phyloP scores from a whole-genome alignment of 2,329 filamentous ascomycete species.

The Leptodontidium sp. region DNA sequence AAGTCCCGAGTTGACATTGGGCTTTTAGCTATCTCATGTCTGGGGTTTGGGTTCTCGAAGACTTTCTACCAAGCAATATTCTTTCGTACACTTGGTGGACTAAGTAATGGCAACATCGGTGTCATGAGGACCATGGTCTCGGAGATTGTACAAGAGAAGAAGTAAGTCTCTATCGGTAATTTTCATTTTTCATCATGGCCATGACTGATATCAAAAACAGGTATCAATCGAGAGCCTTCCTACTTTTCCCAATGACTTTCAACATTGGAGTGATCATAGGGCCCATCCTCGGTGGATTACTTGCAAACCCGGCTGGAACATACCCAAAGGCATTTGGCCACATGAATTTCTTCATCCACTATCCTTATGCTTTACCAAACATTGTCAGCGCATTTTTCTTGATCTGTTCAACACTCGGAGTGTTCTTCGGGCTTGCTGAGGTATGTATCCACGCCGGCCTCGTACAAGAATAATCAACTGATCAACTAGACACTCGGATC shows the following conservation, averaged over 20 bases:
- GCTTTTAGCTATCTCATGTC: conserved; percentile 56
- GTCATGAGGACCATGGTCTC: conserved; percentile 78
- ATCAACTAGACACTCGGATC: conserved; percentile 47
- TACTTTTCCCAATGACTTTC: conserved; percentile 68
- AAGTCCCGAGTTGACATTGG: neutral
- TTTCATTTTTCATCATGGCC: neutral
- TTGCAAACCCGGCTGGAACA: conserved; percentile 52
- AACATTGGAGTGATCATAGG: conserved; percentile 57
- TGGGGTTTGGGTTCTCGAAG: conserved; percentile 73
- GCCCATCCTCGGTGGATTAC: conserved; percentile 48
- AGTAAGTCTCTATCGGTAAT: conserved; percentile 48
- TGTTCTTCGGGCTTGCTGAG: conserved; percentile 46
- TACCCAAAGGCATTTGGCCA: conserved; percentile 49
- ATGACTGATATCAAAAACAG: conserved; percentile 48
- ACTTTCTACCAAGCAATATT: conserved; percentile 76
- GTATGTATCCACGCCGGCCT: neutral
- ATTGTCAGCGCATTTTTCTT: conserved; percentile 47
- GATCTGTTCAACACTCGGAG: conserved; percentile 43
- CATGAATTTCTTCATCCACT: conserved; percentile 50
- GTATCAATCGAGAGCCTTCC: conserved; percentile 66
- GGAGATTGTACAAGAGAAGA: conserved; percentile 75
- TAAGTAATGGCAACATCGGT: conserved; percentile 78
- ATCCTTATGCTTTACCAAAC: conserved; percentile 54
- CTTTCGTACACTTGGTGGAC: conserved; percentile 76
- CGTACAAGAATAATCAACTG: neutral